Base-by-base conservation (phyloP, 2,329 filamentous ascomycete genomes). In the Nemania sp. region DNA sequence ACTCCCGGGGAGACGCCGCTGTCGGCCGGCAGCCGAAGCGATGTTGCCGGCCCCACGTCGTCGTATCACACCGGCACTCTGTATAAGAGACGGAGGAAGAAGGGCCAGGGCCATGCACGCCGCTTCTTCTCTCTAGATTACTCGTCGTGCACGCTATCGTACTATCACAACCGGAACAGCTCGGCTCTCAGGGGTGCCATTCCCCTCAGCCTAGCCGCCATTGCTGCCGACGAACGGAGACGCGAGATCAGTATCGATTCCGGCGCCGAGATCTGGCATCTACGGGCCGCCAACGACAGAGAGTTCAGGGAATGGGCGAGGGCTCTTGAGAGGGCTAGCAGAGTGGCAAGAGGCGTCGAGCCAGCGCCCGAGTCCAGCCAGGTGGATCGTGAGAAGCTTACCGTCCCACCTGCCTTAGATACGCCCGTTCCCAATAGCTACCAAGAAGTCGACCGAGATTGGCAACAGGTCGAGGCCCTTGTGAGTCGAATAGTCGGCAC, bases 111-210 rank as follows among this genome's bases (percentile, higher is more conserved):
- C 37, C 95, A 91, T 72, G 94, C 94, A 5, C 84, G 90, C 52
- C 84, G 94, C 31, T 99, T 94, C 78, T 99, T 99, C 74, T 97
- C 93, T 0, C 79, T 99, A 49, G 94, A 99, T 71, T 97, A 92
- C 69, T 91, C 89, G 3, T 92, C 93, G 0, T 96, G 90, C 57
- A 97, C 94, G 0, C 77, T 99, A 26, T 97, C 94, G 0, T 99
- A 99, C 75, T 99, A 97, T 70, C 90, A 95, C 68, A 94, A 93
- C 70, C 88, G 91, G 40, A 93, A 95, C 68, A 96, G 93, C 5
- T 95, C 93, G 5, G 91, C 93, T 1, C 78, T 99, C 37, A 85
- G 94, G 55, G 94, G 94, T 15, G 91, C 94, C 6, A 94, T 99
- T 46, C 94, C 94, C 0, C 79, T 99, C 7, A 94, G 91, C 22